These are phyloP conservation scores for Phytophthora parvispora DNA, from an alignment of 352 stramenopile species.

Conservation along the genomic window DNA sequence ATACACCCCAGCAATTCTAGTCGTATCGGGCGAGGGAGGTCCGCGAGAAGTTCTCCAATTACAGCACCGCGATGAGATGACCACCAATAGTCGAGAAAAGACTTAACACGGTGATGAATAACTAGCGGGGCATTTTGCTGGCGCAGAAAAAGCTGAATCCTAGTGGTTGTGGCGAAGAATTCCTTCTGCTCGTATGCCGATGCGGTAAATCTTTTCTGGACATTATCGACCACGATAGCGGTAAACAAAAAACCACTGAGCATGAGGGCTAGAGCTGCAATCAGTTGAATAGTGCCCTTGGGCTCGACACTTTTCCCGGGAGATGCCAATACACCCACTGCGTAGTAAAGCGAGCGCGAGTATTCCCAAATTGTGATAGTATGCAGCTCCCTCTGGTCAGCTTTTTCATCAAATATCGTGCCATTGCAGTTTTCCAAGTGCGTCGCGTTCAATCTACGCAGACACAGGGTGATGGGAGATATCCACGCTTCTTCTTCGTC, in stretches of 20 bases:
- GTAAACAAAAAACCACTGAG: neutral
- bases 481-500: constrained; percentile 1
- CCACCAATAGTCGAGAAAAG: constrained; percentile 1
- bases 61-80: neutral
- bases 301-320: neutral
- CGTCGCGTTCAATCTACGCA: neutral
- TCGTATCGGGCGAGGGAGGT: neutral
- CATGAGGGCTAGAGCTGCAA: neutral
- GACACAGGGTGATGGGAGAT: neutral
- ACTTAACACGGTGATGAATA: neutral
- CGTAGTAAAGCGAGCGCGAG: neutral
- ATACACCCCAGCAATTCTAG: neutral
- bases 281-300: neutral
- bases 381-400: neutral
- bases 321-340: neutral
- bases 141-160: neutral
- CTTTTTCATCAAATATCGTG: neutral
- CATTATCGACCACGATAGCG: neutral
- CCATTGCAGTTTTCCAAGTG: neutral
- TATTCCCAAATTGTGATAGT: neutral
- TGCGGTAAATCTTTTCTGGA: neutral
- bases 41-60: neutral
- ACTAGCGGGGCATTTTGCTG: neutral
- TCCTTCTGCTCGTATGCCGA: neutral
- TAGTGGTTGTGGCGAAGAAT: neutral